A percentile compares a stretch with the other conserved stretches of the same genome.
These are phyloP conservation scores for Agaricales sp. DNA, from an alignment of 1,284 basidiomycete genomes.

Conservation along the genomic window DNA sequence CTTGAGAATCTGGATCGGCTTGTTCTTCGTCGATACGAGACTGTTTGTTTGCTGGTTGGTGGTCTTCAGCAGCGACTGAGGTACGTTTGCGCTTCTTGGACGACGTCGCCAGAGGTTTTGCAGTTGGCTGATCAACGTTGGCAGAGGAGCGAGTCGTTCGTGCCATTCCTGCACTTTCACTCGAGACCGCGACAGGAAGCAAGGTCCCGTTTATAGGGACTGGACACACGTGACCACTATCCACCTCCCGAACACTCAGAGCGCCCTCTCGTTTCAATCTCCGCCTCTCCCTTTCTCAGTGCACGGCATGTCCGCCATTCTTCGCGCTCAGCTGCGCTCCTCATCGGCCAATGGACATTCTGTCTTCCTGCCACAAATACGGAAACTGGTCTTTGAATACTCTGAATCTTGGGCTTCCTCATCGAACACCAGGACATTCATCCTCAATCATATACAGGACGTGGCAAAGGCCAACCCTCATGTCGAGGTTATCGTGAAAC, in stretches of 20 bases:
- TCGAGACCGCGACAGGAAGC: constrained; percentile 6
- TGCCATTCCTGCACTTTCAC: constrained; percentile 37
- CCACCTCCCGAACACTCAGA: neutral
- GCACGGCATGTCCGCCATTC: constrained; percentile 14
- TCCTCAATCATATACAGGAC: constrained; percentile 49
- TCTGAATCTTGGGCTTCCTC: constrained; percentile 76
- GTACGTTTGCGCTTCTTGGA: constrained; percentile 59
- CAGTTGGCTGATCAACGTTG: constrained; percentile 21
- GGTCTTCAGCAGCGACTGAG: constrained; percentile 30
- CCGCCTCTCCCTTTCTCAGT: constrained; percentile 8
- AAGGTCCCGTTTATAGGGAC: too few species aligned
- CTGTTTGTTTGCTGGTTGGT: constrained; percentile 36
- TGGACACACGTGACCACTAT: neutral
- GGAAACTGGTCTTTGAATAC: constrained; percentile 78
- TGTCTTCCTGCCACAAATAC: constrained; percentile 61
- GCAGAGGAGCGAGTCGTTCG: constrained; percentile 58
- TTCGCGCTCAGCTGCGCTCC: constrained; percentile 52
- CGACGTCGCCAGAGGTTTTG: constrained; percentile 14
- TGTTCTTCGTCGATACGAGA: constrained; percentile 27
- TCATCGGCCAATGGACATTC: constrained; percentile 59
- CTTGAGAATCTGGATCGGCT: constrained; percentile 7
- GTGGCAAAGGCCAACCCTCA: constrained; percentile 66
- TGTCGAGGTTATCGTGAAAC: constrained; percentile 71
- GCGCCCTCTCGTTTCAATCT: constrained; percentile 13
- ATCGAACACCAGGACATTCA: constrained; percentile 54